Evolutionary conservation across 176 grass and related monocot genomes (phyloP), one percentile per base, ranked within the genome.

Genomic region (bread wheat (Triticum aestivum)): DNA sequence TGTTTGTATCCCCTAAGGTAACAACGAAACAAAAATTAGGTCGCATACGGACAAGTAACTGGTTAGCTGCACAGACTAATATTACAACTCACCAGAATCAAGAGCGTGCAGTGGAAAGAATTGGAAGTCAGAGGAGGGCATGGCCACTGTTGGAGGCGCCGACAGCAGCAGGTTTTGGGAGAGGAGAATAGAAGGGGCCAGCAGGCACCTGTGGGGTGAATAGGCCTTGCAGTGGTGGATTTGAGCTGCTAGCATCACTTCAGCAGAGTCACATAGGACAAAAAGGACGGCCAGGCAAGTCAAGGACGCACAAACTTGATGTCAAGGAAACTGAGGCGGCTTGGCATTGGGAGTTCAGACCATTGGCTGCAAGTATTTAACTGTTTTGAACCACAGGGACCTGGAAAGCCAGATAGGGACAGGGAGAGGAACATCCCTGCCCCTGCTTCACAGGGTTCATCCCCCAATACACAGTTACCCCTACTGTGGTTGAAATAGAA

Each of bases 71-170:
- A 67, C 34, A 67, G 8, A 77, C 9, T 67, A 38, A 37, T 42
- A 78, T 20, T 2, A 85, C 13, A 32, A 85, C n/a, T 52, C 72
- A 77, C 73, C 13, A 56, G 30, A 85, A 56, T 77, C 44, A 68
- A 39, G 9, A 39, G 68, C 35, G 0, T 68, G 65, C 2, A 1
- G 7, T 24, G 12, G 23, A 37, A 59, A 0, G 49, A 20, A 41
- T 35, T 26, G 27, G 32, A 11, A 24, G 61, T 18, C 7, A 23
- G 56, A 75, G 11, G 59, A 51, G 39, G 13, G 27, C 11, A n/a
- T 72, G 38, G 51, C 51, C 15, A 18, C 30, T 61, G 34, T 61
- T 38, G 33, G 26, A 84, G 24, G 58, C 2, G 14, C 61, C 7
- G 47, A 41, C 3, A 4, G 12, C 6, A 5, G 29, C 6, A 84